Base-by-base conservation (phyloP, 495 filamentous ascomycete genomes). In the Neurospora hispaniola region DNA sequence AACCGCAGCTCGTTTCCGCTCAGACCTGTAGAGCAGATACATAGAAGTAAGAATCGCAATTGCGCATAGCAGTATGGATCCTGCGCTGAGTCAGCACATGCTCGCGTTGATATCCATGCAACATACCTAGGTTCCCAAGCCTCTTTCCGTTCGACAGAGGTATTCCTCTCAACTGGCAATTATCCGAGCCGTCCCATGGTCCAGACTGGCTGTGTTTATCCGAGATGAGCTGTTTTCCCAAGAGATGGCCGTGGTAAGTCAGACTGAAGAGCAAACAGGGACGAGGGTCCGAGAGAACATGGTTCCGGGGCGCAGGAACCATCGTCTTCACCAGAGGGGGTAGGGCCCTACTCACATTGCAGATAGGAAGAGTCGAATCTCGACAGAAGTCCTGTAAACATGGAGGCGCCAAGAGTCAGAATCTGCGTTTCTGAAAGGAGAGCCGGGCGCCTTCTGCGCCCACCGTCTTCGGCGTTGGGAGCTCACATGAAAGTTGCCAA, bases 361-460 rank as follows among this genome's bases (percentile, higher is more conserved):
- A 98, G 75, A 97, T 89, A 75, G 96, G 96, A 78, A 99, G 86
- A 74, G 95, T 98, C 75, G 94, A 94, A 85, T 97, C 93, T 78
- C 92, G 91, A 89, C 96, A 99, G 81, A 99, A 97, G 84, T 96
- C 85, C 92, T 97, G 78, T 74, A 23, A 40, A 69, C 18, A 66
- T 66, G 27, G 54, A 66, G 27, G 70, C 46, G 40, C 54, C 35
- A 66, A 66, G 12, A 66, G 54, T 72, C 70, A 42, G 46, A 39
- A 40, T 42, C 23, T 41, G 39, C 27, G 20, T 27, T 20, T 8
- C 35, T 66, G 54, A 70, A 27, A 27, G 40, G 12, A 11, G 59
- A 16, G n/a, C n/a, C 39, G n/a, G 35, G 11, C 40, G 59, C n/a
- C 23, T 20, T 16, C 31, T 40, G 12, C 68, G 20, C 48, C 38